phyloP scores from a whole-genome alignment of 1,284 basidiomycete genomes.

The Meripilus lineatus region DNA sequence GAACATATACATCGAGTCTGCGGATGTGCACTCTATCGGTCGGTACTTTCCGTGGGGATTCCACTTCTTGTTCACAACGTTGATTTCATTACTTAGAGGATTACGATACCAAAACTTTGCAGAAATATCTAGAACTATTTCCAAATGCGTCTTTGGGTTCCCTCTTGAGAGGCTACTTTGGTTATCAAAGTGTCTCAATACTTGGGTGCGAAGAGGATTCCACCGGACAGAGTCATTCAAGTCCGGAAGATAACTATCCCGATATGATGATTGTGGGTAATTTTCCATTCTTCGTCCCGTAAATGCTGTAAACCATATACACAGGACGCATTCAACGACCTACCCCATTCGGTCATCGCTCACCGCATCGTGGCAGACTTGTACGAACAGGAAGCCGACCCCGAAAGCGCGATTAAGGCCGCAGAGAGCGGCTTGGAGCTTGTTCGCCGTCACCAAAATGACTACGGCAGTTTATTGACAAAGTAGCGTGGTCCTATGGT shows the following conservation, averaged over 20 bases:
- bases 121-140: slow-evolving; percentile 68
- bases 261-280: slow-evolving; percentile 53
- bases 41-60: slow-evolving; percentile 21
- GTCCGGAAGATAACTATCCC: slow-evolving; percentile 37
- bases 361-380: slow-evolving; percentile 69
- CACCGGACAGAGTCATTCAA: slow-evolving; percentile 25
- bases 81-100: slow-evolving; percentile 38
- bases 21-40: slow-evolving; percentile 70
- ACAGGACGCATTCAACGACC: slow-evolving; percentile 55
- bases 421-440: slow-evolving; percentile 68
- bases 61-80: slow-evolving; percentile 2
- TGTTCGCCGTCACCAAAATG: slow-evolving; percentile 49
- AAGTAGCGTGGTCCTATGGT: slow-evolving; percentile 29
- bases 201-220: slow-evolving; percentile 35
- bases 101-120: slow-evolving; percentile 61
- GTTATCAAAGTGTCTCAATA: slow-evolving; percentile 50
- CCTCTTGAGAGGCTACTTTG: slow-evolving; percentile 67
- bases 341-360: slow-evolving; percentile 65
- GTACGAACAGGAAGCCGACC: slow-evolving; percentile 76
- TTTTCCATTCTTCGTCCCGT: slow-evolving; percentile 6
- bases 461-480: slow-evolving; percentile 54
- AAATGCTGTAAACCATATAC: slow-evolving; percentile 2
- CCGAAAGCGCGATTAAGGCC: slow-evolving; percentile 66
- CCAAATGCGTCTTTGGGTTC: slow-evolving; percentile 52
- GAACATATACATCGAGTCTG: slow-evolving; percentile 74